Evolutionary conservation across 1,139 yeast species (phyloP).

Genomic region (Protomyces macrosporus): DNA sequence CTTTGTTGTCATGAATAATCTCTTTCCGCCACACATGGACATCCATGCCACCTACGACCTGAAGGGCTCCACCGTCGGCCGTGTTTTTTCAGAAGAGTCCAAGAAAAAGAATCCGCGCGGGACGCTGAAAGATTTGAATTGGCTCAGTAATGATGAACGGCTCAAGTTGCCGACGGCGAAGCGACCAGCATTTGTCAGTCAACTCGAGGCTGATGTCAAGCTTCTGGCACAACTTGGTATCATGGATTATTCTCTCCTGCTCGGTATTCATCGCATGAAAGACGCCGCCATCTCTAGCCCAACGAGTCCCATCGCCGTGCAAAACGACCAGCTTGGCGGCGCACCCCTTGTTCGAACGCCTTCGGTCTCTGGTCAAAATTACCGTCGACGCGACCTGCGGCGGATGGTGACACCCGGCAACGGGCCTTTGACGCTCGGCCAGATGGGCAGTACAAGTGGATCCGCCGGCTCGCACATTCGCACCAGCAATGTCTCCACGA

Average conservation of each 20-base stretch:
- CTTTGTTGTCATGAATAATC: slow-evolving; percentile 92
- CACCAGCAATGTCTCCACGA: background rate
- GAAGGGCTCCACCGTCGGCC: slow-evolving; percentile 89
- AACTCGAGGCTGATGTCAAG: slow-evolving; percentile 67
- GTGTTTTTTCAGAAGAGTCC: slow-evolving; percentile 41
- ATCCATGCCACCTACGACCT: slow-evolving; percentile 82
- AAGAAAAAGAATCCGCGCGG: slow-evolving; percentile 36
- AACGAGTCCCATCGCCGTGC: slow-evolving; percentile 36
- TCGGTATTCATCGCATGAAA: slow-evolving; percentile 74
- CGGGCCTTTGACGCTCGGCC: slow-evolving; percentile 32
- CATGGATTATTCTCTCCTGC: slow-evolving; percentile 88
- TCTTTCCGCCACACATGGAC: slow-evolving; percentile 90
- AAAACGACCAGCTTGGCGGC: slow-evolving; percentile 30
- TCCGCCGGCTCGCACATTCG: background rate
- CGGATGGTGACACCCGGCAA: slow-evolving; percentile 27
- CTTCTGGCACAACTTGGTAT: slow-evolving; percentile 52
- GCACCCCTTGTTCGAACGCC: slow-evolving; percentile 39
- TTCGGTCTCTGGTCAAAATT: slow-evolving; percentile 38
- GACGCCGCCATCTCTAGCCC: background rate
- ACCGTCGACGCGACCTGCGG: slow-evolving; percentile 28
- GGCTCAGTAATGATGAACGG: slow-evolving; percentile 61
- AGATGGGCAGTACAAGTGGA: background rate
- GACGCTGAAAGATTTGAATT: slow-evolving; percentile 78
- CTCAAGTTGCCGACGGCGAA: slow-evolving; percentile 71
- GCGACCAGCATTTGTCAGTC: slow-evolving; percentile 54